Base-by-base conservation (phyloP, 2,329 filamentous ascomycete species). In the Trichoderma sp. region DNA sequence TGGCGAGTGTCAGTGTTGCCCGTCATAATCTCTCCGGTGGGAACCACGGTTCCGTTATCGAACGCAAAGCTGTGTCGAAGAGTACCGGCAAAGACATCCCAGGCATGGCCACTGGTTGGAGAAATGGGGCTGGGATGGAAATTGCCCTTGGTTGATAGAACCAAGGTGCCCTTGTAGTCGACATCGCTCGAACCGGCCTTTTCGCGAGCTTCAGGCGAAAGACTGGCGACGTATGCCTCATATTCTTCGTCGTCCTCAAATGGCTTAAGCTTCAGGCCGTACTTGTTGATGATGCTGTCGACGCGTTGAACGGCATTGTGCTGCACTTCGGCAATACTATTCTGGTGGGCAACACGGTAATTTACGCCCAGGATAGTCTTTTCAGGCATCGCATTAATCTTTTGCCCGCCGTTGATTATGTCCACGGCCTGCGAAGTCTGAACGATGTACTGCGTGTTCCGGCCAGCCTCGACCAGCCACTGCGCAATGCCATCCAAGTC, bases 341-440 rank as follows among this genome's bases (percentile, higher is more conserved):
- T 86, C 55, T 87, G 86, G 5, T 86, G 81, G 30, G 87, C 86
- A 61, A 88, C 83, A 73, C 82, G 87, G 79, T 84, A 87, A 78
- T 92, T 91, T 64, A 91, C 84, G 0, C 85, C 83, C 0, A 87
- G 79, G 0, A 79, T 80, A 0, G 84, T 86, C 10, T 83, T 81
- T 73, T 91, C 90, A 0, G 90, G 90, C 56, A 92, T 83, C 0
- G 89, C 88, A 71, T 92, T 92, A 75, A 86, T 84, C 79, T 92
- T 92, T 59, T 86, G 81, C 0, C 90, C 90, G 1, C 89, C 89
- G 5, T 75, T 73, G 71, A 92, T 87, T 6, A 88, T 77, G 73
- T 90, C 88, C 1, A 89, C 83, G 0, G 89, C 85, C 46, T 87
- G 83, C 0, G 87, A 89, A 0, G 88, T 90, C 51, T 87, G 86